A percentile compares a stretch with the other conserved stretches of the same genome.
phyloP scores from a whole-genome alignment of 2,329 filamentous ascomycete genomes.

The Microascus cirrosus region DNA sequence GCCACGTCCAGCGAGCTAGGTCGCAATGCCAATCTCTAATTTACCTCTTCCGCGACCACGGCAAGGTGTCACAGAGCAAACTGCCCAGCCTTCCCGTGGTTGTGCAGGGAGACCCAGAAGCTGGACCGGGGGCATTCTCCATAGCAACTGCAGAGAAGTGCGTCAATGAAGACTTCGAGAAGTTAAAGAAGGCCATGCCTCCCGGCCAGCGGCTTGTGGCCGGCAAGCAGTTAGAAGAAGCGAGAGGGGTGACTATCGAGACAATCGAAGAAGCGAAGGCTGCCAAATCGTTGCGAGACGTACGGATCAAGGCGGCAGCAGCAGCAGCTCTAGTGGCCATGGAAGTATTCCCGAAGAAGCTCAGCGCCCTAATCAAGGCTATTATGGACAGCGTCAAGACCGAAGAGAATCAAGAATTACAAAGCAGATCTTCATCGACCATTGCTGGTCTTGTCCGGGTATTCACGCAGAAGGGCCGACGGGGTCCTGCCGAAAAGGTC shows the following conservation, averaged over 20 bases:
- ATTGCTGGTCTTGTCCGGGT: constrained; percentile 78
- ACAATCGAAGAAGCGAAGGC: constrained; percentile 71
- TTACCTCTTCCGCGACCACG: constrained; percentile 84
- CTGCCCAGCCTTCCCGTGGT: constrained; percentile 78
- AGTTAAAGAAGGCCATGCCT: constrained; percentile 77
- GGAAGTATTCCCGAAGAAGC: constrained; percentile 81
- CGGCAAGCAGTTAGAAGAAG: constrained; percentile 66
- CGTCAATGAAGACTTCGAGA: constrained; percentile 74
- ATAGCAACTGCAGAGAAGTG: constrained; percentile 81
- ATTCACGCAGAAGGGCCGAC: constrained; percentile 69
- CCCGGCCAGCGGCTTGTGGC: constrained; percentile 81
- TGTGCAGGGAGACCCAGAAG: constrained; percentile 85
- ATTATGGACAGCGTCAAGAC: constrained; percentile 98
- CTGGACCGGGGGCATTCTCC: constrained; percentile 87
- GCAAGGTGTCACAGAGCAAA: constrained; percentile 64
- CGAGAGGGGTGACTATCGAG: constrained; percentile 55
- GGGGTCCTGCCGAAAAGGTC: constrained; percentile 86
- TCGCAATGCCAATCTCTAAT: constrained; percentile 86
- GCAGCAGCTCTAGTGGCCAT: constrained; percentile 85
- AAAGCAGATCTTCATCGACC: constrained; percentile 74
- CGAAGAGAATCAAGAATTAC: constrained; percentile 83
- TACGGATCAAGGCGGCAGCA: constrained; percentile 75
- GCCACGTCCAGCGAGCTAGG: constrained; percentile 77
- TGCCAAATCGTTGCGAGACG: constrained; percentile 72
- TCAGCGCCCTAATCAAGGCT: constrained; percentile 82